Evolutionary conservation across 352 stramenopile genomes (phyloP), one percentile per base, ranked within the genome.

Genomic region (Plasmopara halstedii): DNA sequence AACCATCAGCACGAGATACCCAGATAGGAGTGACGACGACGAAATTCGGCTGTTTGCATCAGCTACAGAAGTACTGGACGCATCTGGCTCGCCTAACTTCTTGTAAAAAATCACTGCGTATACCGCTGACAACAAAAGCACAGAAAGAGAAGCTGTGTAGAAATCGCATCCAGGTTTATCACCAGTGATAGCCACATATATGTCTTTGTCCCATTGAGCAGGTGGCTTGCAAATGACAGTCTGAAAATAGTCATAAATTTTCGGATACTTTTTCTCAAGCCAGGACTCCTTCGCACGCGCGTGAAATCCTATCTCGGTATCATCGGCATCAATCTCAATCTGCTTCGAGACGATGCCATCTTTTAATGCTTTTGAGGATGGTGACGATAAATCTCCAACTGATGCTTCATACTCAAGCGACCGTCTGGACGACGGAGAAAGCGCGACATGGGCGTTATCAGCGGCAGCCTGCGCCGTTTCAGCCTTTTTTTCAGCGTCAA

Each of bases 1-100:
- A 4, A 94, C 78, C 26, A 90, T 46, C 14, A 88, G 56, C n/a
- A 94, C 83, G 11, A 94, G 58, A 48, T 94, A 88, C n/a, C 78
- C 83, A 2, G 83, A 94, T 8, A 94, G 64, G 47, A 94, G 73
- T 22, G 79, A 88, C 14, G 58, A 83, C 2, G 75, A 87, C 1
- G 73, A 67, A 14, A 86, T 41, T 39, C 69, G 77, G 15, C 66
- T 73, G 38, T 77, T 67, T 17, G 54, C 73, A 32, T 78, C 63
- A 2, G 62, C 58, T 0, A 70, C 60, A 0, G 59, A 56, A 0
- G 56, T 73, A 15, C 49, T 59, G 29, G 34, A 75, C 2, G 67
- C 48, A 23, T 82, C 54, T 0, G 76, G 61, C 22, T 87, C 78
- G 19, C 81, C 81, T 34, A 94, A 50, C 26, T 71, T 33, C 18